These are phyloP conservation scores for Neolecta irregularis DNA, from an alignment of 1,139 yeast genomes.

Conservation along the genomic window DNA sequence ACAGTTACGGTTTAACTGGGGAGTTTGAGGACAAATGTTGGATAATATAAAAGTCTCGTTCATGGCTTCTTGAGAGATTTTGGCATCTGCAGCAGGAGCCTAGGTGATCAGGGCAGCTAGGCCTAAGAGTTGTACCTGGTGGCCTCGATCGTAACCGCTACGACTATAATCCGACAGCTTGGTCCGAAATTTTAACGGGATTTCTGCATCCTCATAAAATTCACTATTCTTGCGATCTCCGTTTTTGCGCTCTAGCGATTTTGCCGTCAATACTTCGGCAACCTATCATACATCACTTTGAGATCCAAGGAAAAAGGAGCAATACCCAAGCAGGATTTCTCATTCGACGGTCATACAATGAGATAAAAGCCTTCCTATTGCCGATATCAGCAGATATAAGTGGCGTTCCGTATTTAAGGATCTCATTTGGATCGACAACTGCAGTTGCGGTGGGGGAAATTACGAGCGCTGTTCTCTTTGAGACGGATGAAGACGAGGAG, in stretches of 20 bases:
- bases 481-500: too few relatives aligned
- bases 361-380: conserved; percentile 2
- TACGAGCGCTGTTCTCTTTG: too few relatives aligned
- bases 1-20: not conserved
- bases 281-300: conserved; percentile 22
- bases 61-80: conserved; percentile 79
- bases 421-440: too few relatives aligned
- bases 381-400: too few relatives aligned
- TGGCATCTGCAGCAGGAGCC: conserved; percentile 97
- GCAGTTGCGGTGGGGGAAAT: too few relatives aligned
- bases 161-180: conserved; percentile 73
- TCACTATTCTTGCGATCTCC: conserved; percentile 62
- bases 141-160: conserved; percentile 94
- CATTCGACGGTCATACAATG: conserved; percentile 54
- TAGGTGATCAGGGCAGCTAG: conserved; percentile 23
- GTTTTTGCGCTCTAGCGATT: conserved; percentile 35
- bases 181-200: conserved; percentile 65
- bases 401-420: too few relatives aligned
- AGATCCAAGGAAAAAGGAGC: not conserved
- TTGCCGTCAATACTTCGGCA: conserved; percentile 78
- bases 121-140: conserved; percentile 22
- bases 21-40: conserved; percentile 94
- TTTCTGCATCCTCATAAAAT: conserved; percentile 73
- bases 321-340: conserved; percentile 72
- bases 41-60: conserved; percentile 80